Conservation (phyloP, 1,284 basidiomycete genomes). For the Sanghuangporus weigelae region DNA sequence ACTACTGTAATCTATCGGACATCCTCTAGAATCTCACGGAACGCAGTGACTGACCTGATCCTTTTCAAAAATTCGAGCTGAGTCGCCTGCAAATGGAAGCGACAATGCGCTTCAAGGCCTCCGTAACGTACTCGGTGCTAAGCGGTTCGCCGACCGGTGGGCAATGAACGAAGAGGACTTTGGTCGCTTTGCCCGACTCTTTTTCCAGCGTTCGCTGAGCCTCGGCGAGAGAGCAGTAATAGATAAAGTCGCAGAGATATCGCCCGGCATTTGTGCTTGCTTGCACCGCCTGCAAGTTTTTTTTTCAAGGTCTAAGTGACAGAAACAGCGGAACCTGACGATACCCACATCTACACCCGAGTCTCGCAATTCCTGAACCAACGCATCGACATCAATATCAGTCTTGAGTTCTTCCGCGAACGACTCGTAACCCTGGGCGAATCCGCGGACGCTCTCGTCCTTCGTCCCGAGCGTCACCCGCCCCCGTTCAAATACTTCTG, state of each 20-base stretch:
- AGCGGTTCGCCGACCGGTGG: slow-evolving; percentile 60
- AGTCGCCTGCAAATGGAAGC: slow-evolving; percentile 37
- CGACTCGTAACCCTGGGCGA: slow-evolving; percentile 44
- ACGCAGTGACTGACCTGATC: too few relatives aligned
- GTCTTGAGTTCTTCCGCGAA: slow-evolving; percentile 43
- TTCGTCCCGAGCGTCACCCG: slow-evolving; percentile 24
- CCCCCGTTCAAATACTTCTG: slow-evolving; percentile 20
- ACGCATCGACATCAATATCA: slow-evolving; percentile 40
- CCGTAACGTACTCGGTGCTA: slow-evolving; percentile 57
- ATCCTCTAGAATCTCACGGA: too few relatives aligned
- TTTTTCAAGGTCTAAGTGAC: background rate
- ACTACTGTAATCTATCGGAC: too few relatives aligned
- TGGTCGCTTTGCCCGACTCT: slow-evolving; percentile 45
- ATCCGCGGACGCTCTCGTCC: slow-evolving; percentile 40
- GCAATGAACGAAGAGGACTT: slow-evolving; percentile 69
- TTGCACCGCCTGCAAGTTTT: slow-evolving; percentile 47
- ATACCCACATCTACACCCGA: slow-evolving; percentile 51
- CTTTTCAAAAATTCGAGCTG: background rate
- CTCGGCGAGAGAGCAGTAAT: slow-evolving; percentile 75
- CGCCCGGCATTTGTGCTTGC: slow-evolving; percentile 72
- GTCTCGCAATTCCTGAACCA: slow-evolving; percentile 54
- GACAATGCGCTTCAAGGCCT: slow-evolving; percentile 55
- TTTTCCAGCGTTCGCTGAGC: slow-evolving; percentile 48
- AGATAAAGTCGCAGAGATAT: slow-evolving; percentile 73
- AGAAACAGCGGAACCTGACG: slow-evolving; percentile 10